A percentile compares a stretch with the other conserved stretches of the same genome.
Conservation (phyloP, 75 land plant species). For the Pinus albicaulis region DNA sequence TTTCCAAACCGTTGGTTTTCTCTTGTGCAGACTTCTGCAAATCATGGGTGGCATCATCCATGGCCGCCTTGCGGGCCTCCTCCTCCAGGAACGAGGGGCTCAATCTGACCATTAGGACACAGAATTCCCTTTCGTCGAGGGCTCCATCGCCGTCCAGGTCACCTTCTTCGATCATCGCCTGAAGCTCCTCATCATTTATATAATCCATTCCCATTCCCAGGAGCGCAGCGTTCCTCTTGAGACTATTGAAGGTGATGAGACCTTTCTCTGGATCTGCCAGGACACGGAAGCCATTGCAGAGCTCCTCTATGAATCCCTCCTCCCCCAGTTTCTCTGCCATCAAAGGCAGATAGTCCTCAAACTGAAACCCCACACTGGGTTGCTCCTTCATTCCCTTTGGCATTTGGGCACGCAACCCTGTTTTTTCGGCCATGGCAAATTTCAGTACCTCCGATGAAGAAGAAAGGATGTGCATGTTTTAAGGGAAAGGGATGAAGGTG, state of each 20-base stretch:
- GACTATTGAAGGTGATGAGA: conserved; percentile 39
- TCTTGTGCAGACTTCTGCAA: too few relatives aligned
- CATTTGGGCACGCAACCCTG: too few relatives aligned
- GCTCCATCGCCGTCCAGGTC: conserved; percentile 37
- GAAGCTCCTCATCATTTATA: conserved; percentile 25
- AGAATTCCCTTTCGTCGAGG: conserved; percentile 30
- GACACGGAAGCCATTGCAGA: conserved; percentile 40
- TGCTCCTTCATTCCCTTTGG: too few relatives aligned
- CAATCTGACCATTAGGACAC: conserved; percentile 33
- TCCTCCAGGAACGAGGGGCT: conserved; percentile 23
- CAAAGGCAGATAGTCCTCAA: conserved; percentile 35
- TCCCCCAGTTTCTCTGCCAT: conserved; percentile 49
- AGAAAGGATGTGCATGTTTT: too few relatives aligned
- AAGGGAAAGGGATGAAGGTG: too few relatives aligned
- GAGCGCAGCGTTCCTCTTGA: conserved; percentile 19
- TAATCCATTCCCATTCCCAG: conserved; percentile 31
- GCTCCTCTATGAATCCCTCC: conserved; percentile 41
- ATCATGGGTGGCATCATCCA: too few relatives aligned
- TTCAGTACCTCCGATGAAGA: too few relatives aligned
- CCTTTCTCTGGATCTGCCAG: conserved; percentile 29
- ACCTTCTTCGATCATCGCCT: conserved; percentile 31
- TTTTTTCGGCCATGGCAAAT: too few relatives aligned
- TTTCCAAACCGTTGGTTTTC: too few relatives aligned
- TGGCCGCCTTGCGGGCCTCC: background rate
- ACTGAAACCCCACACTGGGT: conserved; percentile 12